These are phyloP conservation scores for Cucurbitaria berberidis DNA, from an alignment of 2,329 filamentous ascomycete species.

Conservation along the genomic window DNA sequence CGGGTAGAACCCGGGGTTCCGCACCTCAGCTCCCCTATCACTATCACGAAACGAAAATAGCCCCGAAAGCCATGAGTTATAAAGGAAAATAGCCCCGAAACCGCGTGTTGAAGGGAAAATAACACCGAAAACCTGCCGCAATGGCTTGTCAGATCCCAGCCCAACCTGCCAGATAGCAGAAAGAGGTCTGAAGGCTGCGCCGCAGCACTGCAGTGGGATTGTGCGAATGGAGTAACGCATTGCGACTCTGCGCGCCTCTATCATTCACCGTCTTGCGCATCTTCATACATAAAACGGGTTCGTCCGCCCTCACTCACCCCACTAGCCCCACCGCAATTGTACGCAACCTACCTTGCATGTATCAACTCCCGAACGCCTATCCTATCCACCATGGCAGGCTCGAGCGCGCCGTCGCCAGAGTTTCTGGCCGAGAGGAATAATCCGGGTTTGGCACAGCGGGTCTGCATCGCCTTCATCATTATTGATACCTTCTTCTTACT, in stretches of 20 bases:
- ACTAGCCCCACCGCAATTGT: neutral
- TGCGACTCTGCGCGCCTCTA: neutral
- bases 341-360: neutral
- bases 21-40: neutral
- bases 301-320: neutral
- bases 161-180: neutral
- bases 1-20: neutral
- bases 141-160: neutral
- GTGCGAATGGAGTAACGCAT: neutral
- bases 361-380: neutral
- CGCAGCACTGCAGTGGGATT: neutral
- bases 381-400: conserved; percentile 3
- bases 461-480: conserved; percentile 13
- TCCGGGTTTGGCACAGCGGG: conserved; percentile 10
- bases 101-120: too few species aligned
- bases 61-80: too few species aligned
- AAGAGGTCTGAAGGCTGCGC: neutral
- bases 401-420: conserved; percentile 4
- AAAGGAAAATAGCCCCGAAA: too few species aligned
- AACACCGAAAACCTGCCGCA: neutral
- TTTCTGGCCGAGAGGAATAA: conserved; percentile 11
- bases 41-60: too few species aligned
- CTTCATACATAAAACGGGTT: neutral
- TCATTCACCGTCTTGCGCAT: neutral
- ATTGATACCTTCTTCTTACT: conserved; percentile 12